Conservation (phyloP, 2,329 filamentous ascomycete genomes). For the Exophiala sp. region DNA sequence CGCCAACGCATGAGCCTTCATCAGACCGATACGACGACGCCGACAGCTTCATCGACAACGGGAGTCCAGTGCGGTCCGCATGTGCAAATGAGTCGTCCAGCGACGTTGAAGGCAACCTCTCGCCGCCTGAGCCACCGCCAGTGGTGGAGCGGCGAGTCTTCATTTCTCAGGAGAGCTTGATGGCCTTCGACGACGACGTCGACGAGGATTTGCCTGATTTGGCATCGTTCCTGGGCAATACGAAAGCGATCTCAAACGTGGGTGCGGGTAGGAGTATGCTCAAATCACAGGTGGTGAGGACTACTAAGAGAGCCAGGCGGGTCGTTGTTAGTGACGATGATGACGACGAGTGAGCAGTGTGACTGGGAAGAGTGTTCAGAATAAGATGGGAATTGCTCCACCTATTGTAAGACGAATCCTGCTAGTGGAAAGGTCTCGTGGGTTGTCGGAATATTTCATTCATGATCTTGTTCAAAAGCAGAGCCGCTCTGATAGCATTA, state of each 20-base stretch:
- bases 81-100: constrained; percentile 8
- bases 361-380: too few relatives aligned
- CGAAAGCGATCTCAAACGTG: neutral
- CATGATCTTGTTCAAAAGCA: too few relatives aligned
- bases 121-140: constrained; percentile 16
- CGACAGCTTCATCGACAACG: constrained; percentile 25
- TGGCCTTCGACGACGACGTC: constrained; percentile 6
- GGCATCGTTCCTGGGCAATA: constrained; percentile 6
- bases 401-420: too few relatives aligned
- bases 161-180: constrained; percentile 16
- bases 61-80: neutral
- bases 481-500: too few relatives aligned
- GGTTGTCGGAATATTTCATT: too few relatives aligned
- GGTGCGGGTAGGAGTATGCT: neutral
- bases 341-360: constrained; percentile 8
- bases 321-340: constrained; percentile 21
- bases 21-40: constrained; percentile 12
- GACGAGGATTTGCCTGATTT: constrained; percentile 23
- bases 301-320: constrained; percentile 6
- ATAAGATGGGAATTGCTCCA: too few relatives aligned
- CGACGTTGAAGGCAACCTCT: constrained; percentile 8
- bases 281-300: neutral
- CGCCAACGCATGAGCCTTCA: neutral
- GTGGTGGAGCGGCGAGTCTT: constrained; percentile 1
- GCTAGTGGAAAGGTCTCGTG: too few relatives aligned